Percentiles rank a stretch among this genome's conserved stretches.
These are phyloP conservation scores for Millerozyma acaciae DNA, from an alignment of 805 yeast genomes.

Conservation along the genomic window DNA sequence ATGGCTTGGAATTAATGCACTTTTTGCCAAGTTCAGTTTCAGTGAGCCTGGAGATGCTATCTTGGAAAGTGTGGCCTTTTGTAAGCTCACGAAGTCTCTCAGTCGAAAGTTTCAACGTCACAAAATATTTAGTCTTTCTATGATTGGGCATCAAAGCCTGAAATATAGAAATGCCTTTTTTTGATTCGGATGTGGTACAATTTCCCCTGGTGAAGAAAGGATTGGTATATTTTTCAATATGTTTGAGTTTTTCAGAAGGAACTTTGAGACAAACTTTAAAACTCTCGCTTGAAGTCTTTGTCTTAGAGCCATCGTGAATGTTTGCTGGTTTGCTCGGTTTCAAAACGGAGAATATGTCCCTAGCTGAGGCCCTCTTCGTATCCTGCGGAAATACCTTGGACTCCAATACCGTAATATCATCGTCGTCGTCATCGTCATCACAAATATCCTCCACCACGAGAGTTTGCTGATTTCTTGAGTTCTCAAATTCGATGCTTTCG, in stretches of 20 bases:
- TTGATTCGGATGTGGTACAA: not conserved
- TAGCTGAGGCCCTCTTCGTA: constrained; percentile 25
- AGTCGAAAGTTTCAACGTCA: constrained; percentile 11
- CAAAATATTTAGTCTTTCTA: constrained; percentile 1
- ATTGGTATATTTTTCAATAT: constrained; percentile 22
- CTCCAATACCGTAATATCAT: constrained; percentile 11
- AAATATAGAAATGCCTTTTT: constrained; percentile 1
- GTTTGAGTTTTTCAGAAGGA: constrained; percentile 19
- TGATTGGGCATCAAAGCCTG: constrained; percentile 8
- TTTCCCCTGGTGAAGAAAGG: constrained; percentile 29
- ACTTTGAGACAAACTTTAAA: constrained; percentile 21
- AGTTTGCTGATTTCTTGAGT: too few relatives aligned
- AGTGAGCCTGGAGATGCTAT: too few relatives aligned
- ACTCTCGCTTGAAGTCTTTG: too few relatives aligned
- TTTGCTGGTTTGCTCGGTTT: constrained; percentile 5
- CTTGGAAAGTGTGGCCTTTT: too few relatives aligned
- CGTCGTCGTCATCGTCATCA: not conserved
- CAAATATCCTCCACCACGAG: too few relatives aligned
- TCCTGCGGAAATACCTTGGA: constrained; percentile 15
- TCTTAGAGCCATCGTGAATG: not conserved
- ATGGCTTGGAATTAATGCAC: too few relatives aligned
- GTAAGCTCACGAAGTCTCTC: constrained; percentile 7
- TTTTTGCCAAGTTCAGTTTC: too few relatives aligned
- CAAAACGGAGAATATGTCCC: constrained; percentile 53
- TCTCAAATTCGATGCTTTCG: too few relatives aligned